Conservation (phyloP, 2,329 filamentous ascomycete species). For the Trichoderma harzianum region DNA sequence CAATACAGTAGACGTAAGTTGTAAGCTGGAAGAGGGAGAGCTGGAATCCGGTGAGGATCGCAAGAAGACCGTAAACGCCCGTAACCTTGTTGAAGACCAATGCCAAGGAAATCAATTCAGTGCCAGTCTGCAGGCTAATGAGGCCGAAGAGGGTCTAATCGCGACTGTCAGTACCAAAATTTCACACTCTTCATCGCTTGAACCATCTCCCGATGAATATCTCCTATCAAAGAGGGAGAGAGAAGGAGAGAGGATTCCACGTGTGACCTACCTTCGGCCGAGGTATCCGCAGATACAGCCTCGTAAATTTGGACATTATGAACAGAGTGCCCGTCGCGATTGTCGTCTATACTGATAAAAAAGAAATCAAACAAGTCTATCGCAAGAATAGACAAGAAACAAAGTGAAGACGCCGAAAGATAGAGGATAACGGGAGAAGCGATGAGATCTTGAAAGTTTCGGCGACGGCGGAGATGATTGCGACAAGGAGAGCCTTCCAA, state of each 20-base stretch:
- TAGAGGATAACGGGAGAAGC: neutral
- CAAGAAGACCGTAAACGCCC: slow-evolving; percentile 84
- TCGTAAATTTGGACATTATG: slow-evolving; percentile 37
- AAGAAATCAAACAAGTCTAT: neutral
- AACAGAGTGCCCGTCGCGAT: neutral
- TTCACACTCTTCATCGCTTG: neutral
- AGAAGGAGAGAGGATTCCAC: neutral
- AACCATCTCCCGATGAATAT: neutral
- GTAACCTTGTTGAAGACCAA: slow-evolving; percentile 90
- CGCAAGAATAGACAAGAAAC: neutral
- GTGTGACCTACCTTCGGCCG: slow-evolving; percentile 37
- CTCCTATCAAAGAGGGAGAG: neutral
- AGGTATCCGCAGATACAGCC: slow-evolving; percentile 38
- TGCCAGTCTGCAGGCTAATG: slow-evolving; percentile 81
- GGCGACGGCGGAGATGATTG: slow-evolving; percentile 18
- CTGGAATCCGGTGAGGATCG: slow-evolving; percentile 80
- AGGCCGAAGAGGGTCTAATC: slow-evolving; percentile 76
- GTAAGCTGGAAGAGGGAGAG: slow-evolving; percentile 80
- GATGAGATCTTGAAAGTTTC: slow-evolving; percentile 12
- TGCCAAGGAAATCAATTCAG: slow-evolving; percentile 77
- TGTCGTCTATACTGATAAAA: neutral
- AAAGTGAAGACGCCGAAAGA: neutral
- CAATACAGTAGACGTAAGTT: slow-evolving; percentile 85
- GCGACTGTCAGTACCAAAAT: slow-evolving; percentile 17
- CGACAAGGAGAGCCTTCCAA: slow-evolving; percentile 8